Percentiles rank a stretch among this genome's conserved stretches.
Evolutionary conservation across 2,329 filamentous ascomycete species (phyloP).

Genomic region (Xylariaceae sp.): DNA sequence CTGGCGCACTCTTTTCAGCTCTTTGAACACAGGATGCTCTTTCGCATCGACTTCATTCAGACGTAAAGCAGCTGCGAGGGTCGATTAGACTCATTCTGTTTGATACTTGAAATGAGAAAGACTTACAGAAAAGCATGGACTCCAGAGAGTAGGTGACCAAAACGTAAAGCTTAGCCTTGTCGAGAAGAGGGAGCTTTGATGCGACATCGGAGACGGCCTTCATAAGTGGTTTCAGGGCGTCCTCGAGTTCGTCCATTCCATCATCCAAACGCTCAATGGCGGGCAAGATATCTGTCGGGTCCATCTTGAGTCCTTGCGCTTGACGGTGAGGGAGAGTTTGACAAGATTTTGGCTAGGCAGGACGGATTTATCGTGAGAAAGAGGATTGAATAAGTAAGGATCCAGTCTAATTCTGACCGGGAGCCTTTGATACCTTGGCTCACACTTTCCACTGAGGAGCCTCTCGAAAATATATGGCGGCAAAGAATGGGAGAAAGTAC

Average conservation of each 20-base stretch:
- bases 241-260: slow-evolving; percentile 75
- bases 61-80: slow-evolving; percentile 60
- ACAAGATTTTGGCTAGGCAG: too few species aligned
- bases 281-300: slow-evolving; percentile 55
- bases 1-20: slow-evolving; percentile 80
- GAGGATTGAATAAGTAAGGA: too few species aligned
- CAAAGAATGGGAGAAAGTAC: too few species aligned
- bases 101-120: background rate
- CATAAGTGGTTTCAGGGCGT: slow-evolving; percentile 70
- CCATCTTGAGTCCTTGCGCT: too few species aligned
- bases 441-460: too few species aligned
- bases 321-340: too few species aligned
- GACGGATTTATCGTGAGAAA: too few species aligned
- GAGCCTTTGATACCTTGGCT: too few species aligned
- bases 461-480: too few species aligned
- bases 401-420: too few species aligned
- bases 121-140: slow-evolving; percentile 78
- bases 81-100: background rate
- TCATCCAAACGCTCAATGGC: slow-evolving; percentile 71
- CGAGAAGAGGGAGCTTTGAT: slow-evolving; percentile 80
- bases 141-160: slow-evolving; percentile 85
- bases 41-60: slow-evolving; percentile 78
- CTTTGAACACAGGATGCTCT: slow-evolving; percentile 77
- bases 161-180: slow-evolving; percentile 93
- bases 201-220: slow-evolving; percentile 62